A percentile compares a stretch with the other conserved stretches of the same genome.
phyloP scores from a whole-genome alignment of 139 green algal species.

The Marvania coccoides region DNA sequence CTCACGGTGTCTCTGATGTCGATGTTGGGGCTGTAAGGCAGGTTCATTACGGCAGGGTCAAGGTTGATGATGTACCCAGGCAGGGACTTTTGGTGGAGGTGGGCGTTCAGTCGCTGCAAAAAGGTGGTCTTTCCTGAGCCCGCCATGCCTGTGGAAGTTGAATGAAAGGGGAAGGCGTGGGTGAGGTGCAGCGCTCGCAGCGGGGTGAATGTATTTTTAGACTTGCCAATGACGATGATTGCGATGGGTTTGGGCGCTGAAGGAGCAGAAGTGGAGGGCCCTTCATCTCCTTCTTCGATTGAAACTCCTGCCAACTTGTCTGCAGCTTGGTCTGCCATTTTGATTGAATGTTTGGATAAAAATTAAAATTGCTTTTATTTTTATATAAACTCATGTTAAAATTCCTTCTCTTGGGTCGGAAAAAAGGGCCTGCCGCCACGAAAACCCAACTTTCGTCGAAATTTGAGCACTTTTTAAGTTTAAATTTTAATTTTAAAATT shows the following conservation, averaged over 20 bases:
- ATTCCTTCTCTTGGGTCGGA: too few species aligned
- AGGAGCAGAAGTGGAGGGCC: too few species aligned
- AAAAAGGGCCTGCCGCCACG: too few species aligned
- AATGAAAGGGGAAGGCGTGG: background rate
- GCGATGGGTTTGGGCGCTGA: background rate
- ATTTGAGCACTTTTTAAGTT: too few species aligned
- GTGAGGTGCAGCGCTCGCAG: background rate
- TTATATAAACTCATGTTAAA: too few species aligned
- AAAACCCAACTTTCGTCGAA: too few species aligned
- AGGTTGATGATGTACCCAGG: constrained; percentile 93
- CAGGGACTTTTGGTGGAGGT: constrained; percentile 50
- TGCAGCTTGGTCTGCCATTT: too few species aligned
- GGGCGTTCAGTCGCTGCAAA: constrained; percentile 77
- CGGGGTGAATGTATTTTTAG: background rate
- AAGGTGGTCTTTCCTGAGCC: constrained; percentile 95
- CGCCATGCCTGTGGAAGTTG: constrained; percentile 80
- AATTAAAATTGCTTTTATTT: too few species aligned
- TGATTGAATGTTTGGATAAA: too few species aligned
- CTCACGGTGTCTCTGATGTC: constrained; percentile 95
- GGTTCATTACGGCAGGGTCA: constrained; percentile 81
- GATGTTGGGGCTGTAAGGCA: constrained; percentile 91
- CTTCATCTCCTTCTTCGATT: too few species aligned
- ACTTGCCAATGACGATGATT: background rate
- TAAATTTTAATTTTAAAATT: too few species aligned
- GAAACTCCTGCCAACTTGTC: too few species aligned